phyloP scores from a whole-genome alignment of 1,284 basidiomycete species.

The Cerrena zonata region DNA sequence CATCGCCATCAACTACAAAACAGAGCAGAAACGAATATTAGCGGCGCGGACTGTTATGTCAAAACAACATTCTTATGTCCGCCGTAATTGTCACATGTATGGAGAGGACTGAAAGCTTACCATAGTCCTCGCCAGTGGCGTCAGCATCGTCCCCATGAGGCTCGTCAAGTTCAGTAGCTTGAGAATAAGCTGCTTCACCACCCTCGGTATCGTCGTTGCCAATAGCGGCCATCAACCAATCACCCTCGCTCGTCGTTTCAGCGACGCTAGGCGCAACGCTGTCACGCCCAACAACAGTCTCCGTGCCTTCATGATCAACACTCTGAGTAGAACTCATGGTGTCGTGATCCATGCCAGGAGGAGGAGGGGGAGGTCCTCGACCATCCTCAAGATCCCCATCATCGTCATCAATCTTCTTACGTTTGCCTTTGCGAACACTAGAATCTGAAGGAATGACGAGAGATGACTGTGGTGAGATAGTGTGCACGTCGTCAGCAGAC shows the following conservation, averaged over 20 bases:
- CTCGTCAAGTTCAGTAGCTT: conserved; percentile 24
- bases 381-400: conserved; percentile 71
- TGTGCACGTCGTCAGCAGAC: conserved; percentile 68
- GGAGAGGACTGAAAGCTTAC: conserved; percentile 3
- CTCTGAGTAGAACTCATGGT: conserved; percentile 28
- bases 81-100: conserved; percentile 8
- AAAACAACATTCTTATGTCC: conserved; percentile 9
- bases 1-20: conserved; percentile 14
- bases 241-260: conserved; percentile 66
- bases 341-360: conserved; percentile 30
- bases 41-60: conserved; percentile 8
- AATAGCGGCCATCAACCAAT: conserved; percentile 82
- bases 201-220: conserved; percentile 51
- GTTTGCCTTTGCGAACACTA: conserved; percentile 69
- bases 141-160: conserved; percentile 27
- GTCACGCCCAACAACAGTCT: conserved; percentile 41
- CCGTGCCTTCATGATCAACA: conserved; percentile 36
- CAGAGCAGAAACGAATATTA: conserved; percentile 12
- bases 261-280: conserved; percentile 65
- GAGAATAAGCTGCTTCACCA: conserved; percentile 31
- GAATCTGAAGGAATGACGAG: conserved; percentile 41
- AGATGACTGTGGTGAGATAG: conserved; percentile 51
- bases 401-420: conserved; percentile 79
- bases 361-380: conserved; percentile 58
- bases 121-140: conserved; percentile 20